Evolutionary conservation across 1,139 yeast genomes (phyloP).

Genomic region (Taphrina flavorubra): DNA sequence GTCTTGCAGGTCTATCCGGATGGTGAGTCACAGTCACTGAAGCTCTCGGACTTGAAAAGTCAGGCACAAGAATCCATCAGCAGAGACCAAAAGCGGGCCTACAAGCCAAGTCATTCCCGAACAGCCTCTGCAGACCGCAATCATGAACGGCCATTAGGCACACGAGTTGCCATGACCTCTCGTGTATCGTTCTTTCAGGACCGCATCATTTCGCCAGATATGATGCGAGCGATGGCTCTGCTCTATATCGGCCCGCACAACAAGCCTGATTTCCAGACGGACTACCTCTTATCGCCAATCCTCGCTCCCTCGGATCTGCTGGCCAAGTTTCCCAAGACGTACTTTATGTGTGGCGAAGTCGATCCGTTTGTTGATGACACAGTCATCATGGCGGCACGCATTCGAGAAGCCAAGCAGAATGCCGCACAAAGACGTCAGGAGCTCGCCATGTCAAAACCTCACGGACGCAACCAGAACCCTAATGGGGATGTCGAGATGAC

Average conservation of each 20-base stretch:
- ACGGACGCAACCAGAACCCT: conserved; percentile 37
- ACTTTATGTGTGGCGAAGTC: conserved; percentile 48
- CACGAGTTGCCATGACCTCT: conserved; percentile 47
- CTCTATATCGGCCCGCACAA: conserved; percentile 48
- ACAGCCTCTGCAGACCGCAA: conserved; percentile 19
- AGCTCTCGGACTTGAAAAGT: conserved; percentile 15
- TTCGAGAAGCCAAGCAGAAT: conserved; percentile 53
- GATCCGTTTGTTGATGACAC: conserved; percentile 48
- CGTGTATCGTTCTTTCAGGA: conserved; percentile 48
- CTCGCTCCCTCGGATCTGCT: conserved; percentile 47
- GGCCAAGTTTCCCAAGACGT: conserved; percentile 48
- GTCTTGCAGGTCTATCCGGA: conserved; percentile 38
- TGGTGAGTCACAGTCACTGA: conserved; percentile 3
- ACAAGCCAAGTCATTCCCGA: conserved; percentile 4
- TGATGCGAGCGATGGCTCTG: conserved; percentile 48
- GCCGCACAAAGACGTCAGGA: conserved; percentile 44
- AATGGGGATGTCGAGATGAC: conserved; percentile 50
- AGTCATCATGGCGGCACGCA: conserved; percentile 51
- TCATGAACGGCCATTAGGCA: conserved; percentile 28
- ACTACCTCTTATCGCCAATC: conserved; percentile 48
- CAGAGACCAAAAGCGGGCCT: neutral
- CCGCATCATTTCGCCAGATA: conserved; percentile 48
- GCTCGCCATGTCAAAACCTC: conserved; percentile 42
- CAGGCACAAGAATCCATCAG: conserved; percentile 10
- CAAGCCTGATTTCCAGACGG: conserved; percentile 47